Conservation (phyloP, 2,329 filamentous ascomycete genomes). For the Claviceps sp. region DNA sequence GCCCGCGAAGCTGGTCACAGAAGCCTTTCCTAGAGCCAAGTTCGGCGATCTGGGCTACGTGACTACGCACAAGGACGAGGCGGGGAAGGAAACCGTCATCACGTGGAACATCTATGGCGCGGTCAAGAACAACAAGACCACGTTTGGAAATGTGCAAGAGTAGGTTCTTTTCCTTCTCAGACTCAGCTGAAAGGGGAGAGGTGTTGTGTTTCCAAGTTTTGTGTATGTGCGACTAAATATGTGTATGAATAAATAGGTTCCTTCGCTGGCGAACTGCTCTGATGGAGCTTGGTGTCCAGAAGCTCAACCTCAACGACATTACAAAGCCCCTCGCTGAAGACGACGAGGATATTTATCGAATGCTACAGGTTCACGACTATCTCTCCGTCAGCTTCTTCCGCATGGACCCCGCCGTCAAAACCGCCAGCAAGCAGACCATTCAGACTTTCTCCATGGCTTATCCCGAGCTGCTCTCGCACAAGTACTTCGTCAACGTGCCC, state of each 20-base stretch:
- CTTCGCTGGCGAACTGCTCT: conserved; percentile 79
- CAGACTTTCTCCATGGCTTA: conserved; percentile 69
- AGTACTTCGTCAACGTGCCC: conserved; percentile 94
- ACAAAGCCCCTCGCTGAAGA: conserved; percentile 59
- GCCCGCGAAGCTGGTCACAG: conserved; percentile 50
- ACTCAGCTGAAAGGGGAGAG: background rate
- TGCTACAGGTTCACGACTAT: conserved; percentile 91
- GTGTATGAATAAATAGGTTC: conserved; percentile 45
- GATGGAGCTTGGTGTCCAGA: conserved; percentile 73
- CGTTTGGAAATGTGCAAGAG: conserved; percentile 73
- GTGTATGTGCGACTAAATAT: background rate
- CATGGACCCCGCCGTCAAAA: conserved; percentile 62
- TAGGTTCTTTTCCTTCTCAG: conserved; percentile 27
- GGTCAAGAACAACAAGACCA: conserved; percentile 69
- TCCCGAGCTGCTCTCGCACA: conserved; percentile 70
- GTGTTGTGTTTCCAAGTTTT: background rate
- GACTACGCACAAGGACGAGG: conserved; percentile 49
- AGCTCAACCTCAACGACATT: conserved; percentile 57
- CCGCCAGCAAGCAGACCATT: conserved; percentile 69
- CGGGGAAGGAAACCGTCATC: conserved; percentile 47
- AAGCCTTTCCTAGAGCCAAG: conserved; percentile 52
- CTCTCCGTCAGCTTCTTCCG: conserved; percentile 75
- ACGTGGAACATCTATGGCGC: conserved; percentile 92
- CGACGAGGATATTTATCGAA: conserved; percentile 72
- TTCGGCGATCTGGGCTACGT: conserved; percentile 73